A percentile compares a stretch with the other conserved stretches of the same genome.
These are phyloP conservation scores for Phialophora tarda DNA, from an alignment of 2,329 filamentous ascomycete genomes.

Conservation along the genomic window DNA sequence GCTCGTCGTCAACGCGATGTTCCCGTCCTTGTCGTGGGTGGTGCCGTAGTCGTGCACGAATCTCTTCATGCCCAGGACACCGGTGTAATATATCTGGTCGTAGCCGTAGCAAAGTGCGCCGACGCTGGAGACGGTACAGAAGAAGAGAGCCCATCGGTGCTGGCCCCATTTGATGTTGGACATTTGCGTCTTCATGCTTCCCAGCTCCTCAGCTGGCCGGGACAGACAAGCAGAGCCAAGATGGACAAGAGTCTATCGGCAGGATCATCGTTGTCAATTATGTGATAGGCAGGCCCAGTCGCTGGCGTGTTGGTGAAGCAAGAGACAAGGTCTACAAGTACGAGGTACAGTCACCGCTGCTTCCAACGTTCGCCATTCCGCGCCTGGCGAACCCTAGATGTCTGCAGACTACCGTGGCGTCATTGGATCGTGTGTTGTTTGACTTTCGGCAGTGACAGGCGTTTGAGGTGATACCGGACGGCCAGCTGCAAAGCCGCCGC, in stretches of 20 bases:
- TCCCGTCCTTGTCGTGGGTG: constrained; percentile 34
- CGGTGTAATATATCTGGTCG: constrained; percentile 44
- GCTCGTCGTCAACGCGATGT: constrained; percentile 37
- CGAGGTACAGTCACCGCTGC: background rate
- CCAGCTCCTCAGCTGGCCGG: background rate
- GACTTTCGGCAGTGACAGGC: constrained; percentile 2
- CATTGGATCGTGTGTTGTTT: background rate
- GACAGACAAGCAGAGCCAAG: background rate
- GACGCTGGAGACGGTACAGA: constrained; percentile 42
- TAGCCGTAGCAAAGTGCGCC: constrained; percentile 44
- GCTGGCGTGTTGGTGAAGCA: background rate
- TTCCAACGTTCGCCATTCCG: background rate
- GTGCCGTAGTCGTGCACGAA: constrained; percentile 42
- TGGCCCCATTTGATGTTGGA: constrained; percentile 23
- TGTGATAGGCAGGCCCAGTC: background rate
- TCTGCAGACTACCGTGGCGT: background rate
- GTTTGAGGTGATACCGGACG: background rate
- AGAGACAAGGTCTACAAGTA: background rate
- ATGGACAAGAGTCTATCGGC: background rate
- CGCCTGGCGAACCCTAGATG: background rate
- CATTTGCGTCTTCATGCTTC: constrained; percentile 15
- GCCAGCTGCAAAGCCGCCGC: background rate
- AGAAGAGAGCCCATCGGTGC: constrained; percentile 40
- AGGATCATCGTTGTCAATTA: background rate
- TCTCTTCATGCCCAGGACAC: constrained; percentile 41